Evolutionary conservation across 352 stramenopile species (phyloP).

Genomic region (Phytophthora pinifolia): DNA sequence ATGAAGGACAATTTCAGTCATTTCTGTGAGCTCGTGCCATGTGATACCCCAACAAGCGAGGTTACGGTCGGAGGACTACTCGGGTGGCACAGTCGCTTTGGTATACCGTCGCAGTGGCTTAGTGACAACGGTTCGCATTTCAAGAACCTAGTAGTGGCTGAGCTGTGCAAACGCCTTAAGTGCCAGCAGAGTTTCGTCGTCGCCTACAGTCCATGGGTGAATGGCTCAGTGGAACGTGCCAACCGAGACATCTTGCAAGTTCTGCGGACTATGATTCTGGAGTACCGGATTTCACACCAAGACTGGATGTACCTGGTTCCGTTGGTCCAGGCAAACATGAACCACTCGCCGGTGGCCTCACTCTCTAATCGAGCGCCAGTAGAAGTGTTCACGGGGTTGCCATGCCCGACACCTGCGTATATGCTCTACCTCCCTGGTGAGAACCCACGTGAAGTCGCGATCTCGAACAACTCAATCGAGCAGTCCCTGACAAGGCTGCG

Average conservation of each 20-base stretch:
- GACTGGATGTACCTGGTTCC: constrained; percentile 14
- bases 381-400: constrained; percentile 14
- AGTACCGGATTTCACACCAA: constrained; percentile 7
- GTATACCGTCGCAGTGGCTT: constrained; percentile 18
- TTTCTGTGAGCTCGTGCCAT: constrained; percentile 26
- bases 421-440: not conserved
- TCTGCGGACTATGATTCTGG: constrained; percentile 14
- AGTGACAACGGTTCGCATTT: constrained; percentile 33
- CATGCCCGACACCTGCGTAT: not conserved
- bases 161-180: constrained; percentile 26
- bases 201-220: constrained; percentile 32
- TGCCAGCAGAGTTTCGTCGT: constrained; percentile 23
- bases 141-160: constrained; percentile 27
- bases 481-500: not conserved
- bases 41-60: constrained; percentile 13
- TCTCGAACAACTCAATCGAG: not conserved
- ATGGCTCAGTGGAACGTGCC: constrained; percentile 30
- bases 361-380: constrained; percentile 1
- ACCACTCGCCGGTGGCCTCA: constrained; percentile 12
- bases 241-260: too few relatives aligned
- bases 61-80: constrained; percentile 22
- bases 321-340: constrained; percentile 14
- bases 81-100: constrained; percentile 29
- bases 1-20: constrained; percentile 34
- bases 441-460: not conserved